Base-by-base conservation (phyloP, 129 eudicot species). In the Mikania micrantha region DNA sequence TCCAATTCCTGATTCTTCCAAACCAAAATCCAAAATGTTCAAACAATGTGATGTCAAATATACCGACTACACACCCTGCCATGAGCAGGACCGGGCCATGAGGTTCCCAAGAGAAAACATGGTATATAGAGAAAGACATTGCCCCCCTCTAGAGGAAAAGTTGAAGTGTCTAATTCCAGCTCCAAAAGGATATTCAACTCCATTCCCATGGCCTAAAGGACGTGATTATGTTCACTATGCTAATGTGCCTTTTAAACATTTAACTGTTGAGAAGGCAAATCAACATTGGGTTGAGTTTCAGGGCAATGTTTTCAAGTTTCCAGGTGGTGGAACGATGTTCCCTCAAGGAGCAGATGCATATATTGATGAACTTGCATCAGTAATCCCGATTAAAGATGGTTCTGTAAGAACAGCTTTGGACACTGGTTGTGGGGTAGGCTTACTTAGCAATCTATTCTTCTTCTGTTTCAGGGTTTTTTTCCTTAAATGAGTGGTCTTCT, bases 241-340 rank as follows among this genome's bases (percentile, higher is more conserved):
- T 61, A 93, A 93, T 73, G 98, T 86, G 34, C 98, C 98, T 69
- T 75, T 74, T 50, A 93, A 93, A 28, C 82, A 81, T 77, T 78
- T 93, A 78, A 85, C 98, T 9, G 89, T 84, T 20, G 96, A 93
- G 82, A 93, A 93, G 77, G 96, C 98, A 38, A 78, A 34, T 10
- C 98, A 93, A 78, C 84, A 93, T 75, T 93, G 98, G 98, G 98
- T 93, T 27, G 80, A 89, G 77, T 93, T 40, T 77, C 90, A 86
- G 71, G 98, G 96, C 6, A 83, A 86, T 45, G 96, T 89, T 10
- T 93, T 93, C 64, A 88, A 89, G 75, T 93, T 93, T 75, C 98
- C 98, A 7, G 98, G 98, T 35, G 98, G 98, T 34, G 98, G 98
- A 35, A 93, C 98, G 2, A 93, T 93, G 98, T 93, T 93, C 57